Evolutionary conservation across 176 grass and related monocot genomes (phyloP).

Genomic region (Oryza officinalis): DNA sequence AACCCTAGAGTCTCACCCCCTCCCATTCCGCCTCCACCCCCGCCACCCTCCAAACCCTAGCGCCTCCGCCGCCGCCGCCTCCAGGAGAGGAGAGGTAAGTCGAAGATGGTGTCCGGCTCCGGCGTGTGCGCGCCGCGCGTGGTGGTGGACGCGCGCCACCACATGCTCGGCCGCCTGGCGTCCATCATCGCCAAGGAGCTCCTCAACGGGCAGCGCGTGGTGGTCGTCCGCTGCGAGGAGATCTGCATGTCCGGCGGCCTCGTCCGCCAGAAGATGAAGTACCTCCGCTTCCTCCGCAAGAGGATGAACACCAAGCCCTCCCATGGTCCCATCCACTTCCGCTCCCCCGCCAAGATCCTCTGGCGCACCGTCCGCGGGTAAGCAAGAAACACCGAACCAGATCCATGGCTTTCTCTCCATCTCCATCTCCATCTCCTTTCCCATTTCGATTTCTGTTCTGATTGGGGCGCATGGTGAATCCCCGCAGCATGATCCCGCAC

Average conservation of each 20-base stretch:
- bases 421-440: too few relatives aligned
- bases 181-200: conserved; percentile 90
- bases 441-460: not conserved
- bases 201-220: conserved; percentile 83
- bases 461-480: not conserved
- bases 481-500: conserved; percentile 89
- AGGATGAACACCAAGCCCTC: conserved; percentile 97
- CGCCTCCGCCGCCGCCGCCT: conserved; percentile 27
- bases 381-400: not conserved
- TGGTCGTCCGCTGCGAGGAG: conserved; percentile 89
- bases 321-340: conserved; percentile 94
- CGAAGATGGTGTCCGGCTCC: conserved; percentile 77
- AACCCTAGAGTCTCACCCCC: not conserved
- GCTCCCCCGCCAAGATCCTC: conserved; percentile 79
- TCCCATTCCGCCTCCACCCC: conserved; percentile 29
- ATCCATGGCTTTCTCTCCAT: not conserved
- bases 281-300: conserved; percentile 89
- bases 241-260: conserved; percentile 90
- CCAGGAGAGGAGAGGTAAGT: conserved; percentile 31
- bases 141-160: conserved; percentile 85
- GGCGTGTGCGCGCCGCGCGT: conserved; percentile 64
- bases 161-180: conserved; percentile 84
- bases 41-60: conserved; percentile 46
- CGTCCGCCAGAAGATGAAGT: conserved; percentile 97
- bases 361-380: conserved; percentile 93